These are phyloP conservation scores for Astrephomene gubernaculifera DNA, from an alignment of 139 green algal genomes.

Conservation along the genomic window DNA sequence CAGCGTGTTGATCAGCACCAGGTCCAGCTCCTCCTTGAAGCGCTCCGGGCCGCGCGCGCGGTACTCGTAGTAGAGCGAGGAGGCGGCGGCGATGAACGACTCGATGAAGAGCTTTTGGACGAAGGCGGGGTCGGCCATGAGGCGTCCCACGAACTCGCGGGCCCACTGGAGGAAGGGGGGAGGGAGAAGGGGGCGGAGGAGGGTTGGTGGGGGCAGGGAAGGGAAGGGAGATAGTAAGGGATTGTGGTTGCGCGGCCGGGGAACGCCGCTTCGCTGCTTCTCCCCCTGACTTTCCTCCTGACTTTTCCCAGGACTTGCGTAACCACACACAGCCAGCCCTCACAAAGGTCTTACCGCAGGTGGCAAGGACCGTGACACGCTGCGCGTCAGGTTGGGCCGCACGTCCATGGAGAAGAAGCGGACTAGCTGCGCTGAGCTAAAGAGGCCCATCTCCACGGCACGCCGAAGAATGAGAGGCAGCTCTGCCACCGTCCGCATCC, in stretches of 20 bases:
- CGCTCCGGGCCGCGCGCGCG: slow-evolving; percentile 58
- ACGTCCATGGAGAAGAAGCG: slow-evolving; percentile 95
- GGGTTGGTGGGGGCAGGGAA: too few species aligned
- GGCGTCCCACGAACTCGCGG: slow-evolving; percentile 90
- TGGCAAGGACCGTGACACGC: slow-evolving; percentile 86
- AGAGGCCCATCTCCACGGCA: slow-evolving; percentile 93
- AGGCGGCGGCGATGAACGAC: slow-evolving; percentile 79
- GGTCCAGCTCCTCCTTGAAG: slow-evolving; percentile 86
- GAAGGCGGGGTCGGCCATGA: slow-evolving; percentile 98
- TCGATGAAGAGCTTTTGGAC: slow-evolving; percentile 94
- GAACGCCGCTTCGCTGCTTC: too few species aligned
- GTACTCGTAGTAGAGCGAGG: slow-evolving; percentile 85
- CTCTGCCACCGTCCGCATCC: slow-evolving; percentile 88
- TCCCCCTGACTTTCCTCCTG: too few species aligned
- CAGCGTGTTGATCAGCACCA: slow-evolving; percentile 90
- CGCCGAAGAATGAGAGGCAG: slow-evolving; percentile 91
- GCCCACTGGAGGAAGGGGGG: slow-evolving; percentile 62
- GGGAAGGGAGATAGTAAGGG: too few species aligned
- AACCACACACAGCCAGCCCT: too few species aligned
- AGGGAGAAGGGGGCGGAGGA: not conserved
- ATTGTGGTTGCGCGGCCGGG: too few species aligned
- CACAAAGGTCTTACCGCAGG: slow-evolving; percentile 68
- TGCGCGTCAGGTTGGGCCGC: slow-evolving; percentile 86
- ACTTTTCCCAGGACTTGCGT: too few species aligned
- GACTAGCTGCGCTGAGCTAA: slow-evolving; percentile 91